phyloP scores from a whole-genome alignment of 2,329 filamentous ascomycete species.

The Botrytis byssoidea region DNA sequence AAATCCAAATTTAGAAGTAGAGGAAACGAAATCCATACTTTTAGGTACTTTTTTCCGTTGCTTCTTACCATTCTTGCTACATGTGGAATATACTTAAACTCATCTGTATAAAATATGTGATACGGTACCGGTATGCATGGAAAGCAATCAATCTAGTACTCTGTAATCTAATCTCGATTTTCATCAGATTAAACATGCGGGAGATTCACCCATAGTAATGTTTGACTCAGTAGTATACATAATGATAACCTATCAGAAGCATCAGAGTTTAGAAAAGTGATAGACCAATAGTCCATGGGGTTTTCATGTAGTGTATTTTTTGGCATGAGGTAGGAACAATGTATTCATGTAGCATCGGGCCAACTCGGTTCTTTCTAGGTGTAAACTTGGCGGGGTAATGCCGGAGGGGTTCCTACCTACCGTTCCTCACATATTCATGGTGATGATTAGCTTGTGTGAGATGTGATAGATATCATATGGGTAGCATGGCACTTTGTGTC shows the following conservation, averaged over 20 bases:
- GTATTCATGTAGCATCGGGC: constrained; percentile 6
- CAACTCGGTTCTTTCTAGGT: not conserved
- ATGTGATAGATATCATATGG: constrained; percentile 9
- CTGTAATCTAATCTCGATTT: constrained; percentile 3
- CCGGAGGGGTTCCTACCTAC: not conserved
- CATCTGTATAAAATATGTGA: not conserved
- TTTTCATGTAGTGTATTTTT: not conserved
- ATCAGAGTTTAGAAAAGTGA: not conserved
- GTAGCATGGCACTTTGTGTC: not conserved
- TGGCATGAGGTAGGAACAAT: not conserved
- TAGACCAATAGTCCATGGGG: not conserved
- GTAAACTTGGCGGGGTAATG: not conserved
- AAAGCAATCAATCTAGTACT: constrained; percentile 5
- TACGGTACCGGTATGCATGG: constrained; percentile 5
- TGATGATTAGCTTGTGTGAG: not conserved
- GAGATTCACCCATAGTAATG: not conserved
- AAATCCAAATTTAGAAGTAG: not conserved
- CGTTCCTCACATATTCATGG: not conserved
- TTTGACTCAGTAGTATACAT: not conserved
- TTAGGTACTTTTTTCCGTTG: not conserved
- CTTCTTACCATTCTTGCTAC: not conserved
- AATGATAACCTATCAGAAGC: not conserved
- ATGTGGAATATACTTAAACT: not conserved
- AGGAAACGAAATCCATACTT: not conserved
- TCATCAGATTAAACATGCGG: not conserved